Percentiles rank a stretch among this genome's conserved stretches.
phyloP scores from a whole-genome alignment of 1,139 yeast species.

The Yamadazyma mexicana region DNA sequence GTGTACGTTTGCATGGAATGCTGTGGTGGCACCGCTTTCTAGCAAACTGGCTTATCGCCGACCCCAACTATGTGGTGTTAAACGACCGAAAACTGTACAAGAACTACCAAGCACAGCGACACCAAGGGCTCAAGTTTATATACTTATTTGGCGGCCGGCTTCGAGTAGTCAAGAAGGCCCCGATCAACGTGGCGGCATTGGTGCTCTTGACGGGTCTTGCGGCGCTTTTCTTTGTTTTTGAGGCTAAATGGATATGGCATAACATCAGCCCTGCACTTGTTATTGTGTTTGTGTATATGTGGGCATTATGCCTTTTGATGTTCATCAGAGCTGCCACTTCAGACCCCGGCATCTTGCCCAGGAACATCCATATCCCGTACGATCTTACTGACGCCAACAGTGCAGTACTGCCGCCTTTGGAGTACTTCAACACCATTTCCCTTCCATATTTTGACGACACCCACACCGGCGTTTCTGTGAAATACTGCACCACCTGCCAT shows the following conservation, averaged over 20 bases:
- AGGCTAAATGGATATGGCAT: constrained; percentile 59
- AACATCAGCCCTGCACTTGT: constrained; percentile 58
- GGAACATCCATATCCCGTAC: constrained; percentile 58
- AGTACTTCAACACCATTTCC: constrained; percentile 57
- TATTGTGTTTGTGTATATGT: constrained; percentile 57
- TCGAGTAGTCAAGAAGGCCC: constrained; percentile 39
- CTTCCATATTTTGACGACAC: constrained; percentile 47
- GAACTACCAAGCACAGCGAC: constrained; percentile 38
- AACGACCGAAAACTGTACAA: constrained; percentile 13
- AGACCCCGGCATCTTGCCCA: constrained; percentile 76
- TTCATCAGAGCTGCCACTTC: constrained; percentile 56
- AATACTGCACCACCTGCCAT: constrained; percentile 47
- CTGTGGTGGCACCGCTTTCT: constrained; percentile 19
- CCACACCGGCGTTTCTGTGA: constrained; percentile 37
- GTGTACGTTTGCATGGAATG: too few relatives aligned
- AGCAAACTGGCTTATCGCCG: constrained; percentile 47
- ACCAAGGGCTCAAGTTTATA: constrained; percentile 26
- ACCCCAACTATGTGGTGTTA: constrained; percentile 27
- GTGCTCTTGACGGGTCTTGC: constrained; percentile 43
- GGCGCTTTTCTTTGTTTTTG: constrained; percentile 45
- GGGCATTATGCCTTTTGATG: constrained; percentile 48
- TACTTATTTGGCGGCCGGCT: constrained; percentile 69
- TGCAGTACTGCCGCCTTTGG: constrained; percentile 46
- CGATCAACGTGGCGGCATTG: constrained; percentile 36
- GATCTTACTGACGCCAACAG: constrained; percentile 3